Evolutionary conservation across 2,329 filamentous ascomycete genomes (phyloP).

Genomic region (Pezicula radicicola): DNA sequence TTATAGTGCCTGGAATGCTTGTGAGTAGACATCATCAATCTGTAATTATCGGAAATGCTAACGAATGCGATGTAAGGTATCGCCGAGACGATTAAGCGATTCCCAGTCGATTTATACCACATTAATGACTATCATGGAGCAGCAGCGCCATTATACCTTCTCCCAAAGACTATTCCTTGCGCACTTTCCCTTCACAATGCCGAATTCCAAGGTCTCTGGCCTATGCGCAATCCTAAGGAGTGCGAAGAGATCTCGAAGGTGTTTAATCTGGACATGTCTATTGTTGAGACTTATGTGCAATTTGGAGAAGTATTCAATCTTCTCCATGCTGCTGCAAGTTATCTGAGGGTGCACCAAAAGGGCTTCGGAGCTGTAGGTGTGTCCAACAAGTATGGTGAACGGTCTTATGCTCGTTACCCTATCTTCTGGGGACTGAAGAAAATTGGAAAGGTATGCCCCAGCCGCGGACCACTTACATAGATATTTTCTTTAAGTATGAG

Average conservation of each 20-base stretch:
- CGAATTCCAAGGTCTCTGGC: conserved; percentile 66
- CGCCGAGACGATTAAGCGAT: conserved; percentile 57
- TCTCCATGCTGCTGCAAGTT: conserved; percentile 62
- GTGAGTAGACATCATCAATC: not conserved
- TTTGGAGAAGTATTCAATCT: conserved; percentile 69
- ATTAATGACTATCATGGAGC: conserved; percentile 64
- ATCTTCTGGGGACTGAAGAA: conserved; percentile 65
- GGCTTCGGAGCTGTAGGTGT: conserved; percentile 67
- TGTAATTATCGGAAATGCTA: not conserved
- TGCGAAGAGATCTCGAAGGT: conserved; percentile 60
- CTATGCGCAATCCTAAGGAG: conserved; percentile 59
- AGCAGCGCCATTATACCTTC: conserved; percentile 60
- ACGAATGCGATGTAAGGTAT: conserved; percentile 43
- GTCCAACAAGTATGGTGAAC: conserved; percentile 65
- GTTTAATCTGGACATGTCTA: conserved; percentile 55
- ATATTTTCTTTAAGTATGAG: not conserved
- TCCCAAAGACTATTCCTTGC: conserved; percentile 57
- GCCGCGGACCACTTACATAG: not conserved
- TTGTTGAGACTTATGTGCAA: conserved; percentile 59
- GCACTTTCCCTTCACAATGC: conserved; percentile 65
- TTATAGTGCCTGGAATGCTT: conserved; percentile 62
- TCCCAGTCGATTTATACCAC: conserved; percentile 59
- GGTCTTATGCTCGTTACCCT: conserved; percentile 62
- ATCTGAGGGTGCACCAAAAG: conserved; percentile 63
- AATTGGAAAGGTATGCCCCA: conserved; percentile 50